Evolutionary conservation across 495 filamentous ascomycete species (phyloP), one percentile per base, ranked within the genome.

Genomic region (Podospora tetraspora): DNA sequence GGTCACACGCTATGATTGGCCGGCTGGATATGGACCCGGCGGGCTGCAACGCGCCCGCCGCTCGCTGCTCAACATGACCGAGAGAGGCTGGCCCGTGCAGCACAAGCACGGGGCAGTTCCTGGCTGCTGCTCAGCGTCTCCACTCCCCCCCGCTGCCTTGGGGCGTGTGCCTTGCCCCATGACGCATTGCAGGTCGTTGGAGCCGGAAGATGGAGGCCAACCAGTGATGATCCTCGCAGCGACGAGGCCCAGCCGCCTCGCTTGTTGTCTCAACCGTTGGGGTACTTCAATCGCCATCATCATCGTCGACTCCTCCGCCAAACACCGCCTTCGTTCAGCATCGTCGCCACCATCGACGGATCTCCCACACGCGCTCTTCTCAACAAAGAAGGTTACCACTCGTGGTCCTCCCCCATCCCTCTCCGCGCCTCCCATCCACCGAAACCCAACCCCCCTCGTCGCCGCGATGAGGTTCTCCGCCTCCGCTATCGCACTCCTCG

Each of bases 381-480:
- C 58, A 57, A 60, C 29, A 25, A 60, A 43, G 19, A 64, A 21
- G 24, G 27, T 30, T 52, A 52, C 19, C 43, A 8, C 43, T 52
- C 19, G 16, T 52, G 43, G 43, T n/a, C 19, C 34, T 43, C 13
- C 34, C 19, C 29, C 8, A 10, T 10, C 29, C 2, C 29, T 30
- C 29, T 30, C 43, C 43, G 43, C 16, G 5, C 37, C 43, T 52
- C 43, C 6, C 43, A n/a, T 19, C 16, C 7, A 1, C 43, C 43
- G 34, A 52, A 52, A 43, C 13, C 5, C 43, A n/a, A 52, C 8
- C 19, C 16, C 43, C n/a, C 19, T 52, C 32, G 32, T 67, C 70
- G 43, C 21, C 70, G 67, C 71, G 67, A 83, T 83, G 81, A 79
- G 74, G 73, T 72, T 81, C 74, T 77, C 81, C 69, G 72, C 79